Percentiles rank a stretch among this genome's conserved stretches.
These are phyloP conservation scores for Hygrocybe coccinea DNA, from an alignment of 768 basidiomycete genomes.

Conservation along the genomic window DNA sequence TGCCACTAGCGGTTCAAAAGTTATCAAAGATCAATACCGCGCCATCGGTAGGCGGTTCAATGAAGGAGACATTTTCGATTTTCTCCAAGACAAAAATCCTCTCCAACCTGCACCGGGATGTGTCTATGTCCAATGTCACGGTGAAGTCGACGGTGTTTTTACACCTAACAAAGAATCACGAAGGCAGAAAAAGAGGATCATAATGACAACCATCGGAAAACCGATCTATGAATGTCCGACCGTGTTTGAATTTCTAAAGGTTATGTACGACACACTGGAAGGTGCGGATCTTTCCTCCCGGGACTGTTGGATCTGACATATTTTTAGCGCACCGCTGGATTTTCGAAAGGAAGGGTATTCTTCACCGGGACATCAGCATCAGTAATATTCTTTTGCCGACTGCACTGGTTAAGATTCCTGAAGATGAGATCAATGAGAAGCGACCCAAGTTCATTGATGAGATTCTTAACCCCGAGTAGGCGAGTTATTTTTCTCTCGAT, in stretches of 20 bases:
- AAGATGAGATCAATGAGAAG: background rate
- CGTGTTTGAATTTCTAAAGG: background rate
- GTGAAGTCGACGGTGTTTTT: no score
- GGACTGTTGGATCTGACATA: background rate
- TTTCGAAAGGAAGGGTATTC: background rate
- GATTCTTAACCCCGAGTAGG: background rate
- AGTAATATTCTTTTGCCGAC: constrained; percentile 2
- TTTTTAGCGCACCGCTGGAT: constrained; percentile 1
- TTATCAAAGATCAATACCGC: constrained; percentile 4
- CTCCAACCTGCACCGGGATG: no score
- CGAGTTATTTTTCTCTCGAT: background rate
- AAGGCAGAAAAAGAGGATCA: background rate
- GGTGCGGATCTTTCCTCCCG: background rate
- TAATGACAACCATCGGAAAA: background rate
- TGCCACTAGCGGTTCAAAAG: background rate
- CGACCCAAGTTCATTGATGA: background rate
- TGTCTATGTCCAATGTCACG: no score
- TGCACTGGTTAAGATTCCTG: background rate
- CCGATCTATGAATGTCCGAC: background rate
- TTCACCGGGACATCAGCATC: constrained; percentile 4
- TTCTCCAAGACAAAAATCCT: no score
- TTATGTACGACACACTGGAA: constrained; percentile 6
- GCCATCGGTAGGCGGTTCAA: background rate
- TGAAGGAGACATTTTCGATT: background rate
- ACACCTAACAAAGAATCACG: no score